These are phyloP conservation scores for Auricularia sp. DNA, from an alignment of 768 basidiomycete genomes.

Conservation along the genomic window DNA sequence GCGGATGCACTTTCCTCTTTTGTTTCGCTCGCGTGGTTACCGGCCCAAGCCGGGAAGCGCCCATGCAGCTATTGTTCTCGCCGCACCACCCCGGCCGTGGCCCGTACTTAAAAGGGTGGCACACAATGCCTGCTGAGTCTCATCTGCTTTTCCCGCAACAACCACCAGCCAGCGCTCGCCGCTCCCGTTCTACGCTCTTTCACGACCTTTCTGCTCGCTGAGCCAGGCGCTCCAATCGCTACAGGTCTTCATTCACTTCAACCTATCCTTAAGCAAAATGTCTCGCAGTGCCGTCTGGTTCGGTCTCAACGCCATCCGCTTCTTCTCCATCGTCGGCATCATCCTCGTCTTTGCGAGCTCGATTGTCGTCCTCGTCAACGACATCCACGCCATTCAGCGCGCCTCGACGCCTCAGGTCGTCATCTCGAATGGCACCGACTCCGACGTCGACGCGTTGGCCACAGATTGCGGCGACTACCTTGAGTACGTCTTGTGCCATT, in stretches of 20 bases:
- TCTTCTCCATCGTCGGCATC: conserved; percentile 69
- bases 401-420: conserved; percentile 37
- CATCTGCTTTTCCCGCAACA: neutral
- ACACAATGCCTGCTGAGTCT: neutral
- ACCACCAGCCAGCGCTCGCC: neutral
- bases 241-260: neutral
- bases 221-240: conserved; percentile 1
- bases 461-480: conserved; percentile 67
- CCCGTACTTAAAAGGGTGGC: neutral
- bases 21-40: neutral
- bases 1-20: neutral
- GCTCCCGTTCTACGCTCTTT: neutral
- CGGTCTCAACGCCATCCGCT: conserved; percentile 67
- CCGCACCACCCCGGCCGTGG: neutral
- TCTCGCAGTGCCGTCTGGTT: conserved; percentile 40
- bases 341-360: conserved; percentile 71
- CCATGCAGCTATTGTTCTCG: neutral
- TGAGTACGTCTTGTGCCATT: conserved; percentile 35
- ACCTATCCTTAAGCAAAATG: neutral
- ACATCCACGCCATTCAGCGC: conserved; percentile 64
- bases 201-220: neutral
- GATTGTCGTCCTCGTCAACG: conserved; percentile 61
- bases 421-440: conserved; percentile 17
- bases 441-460: conserved; percentile 23
- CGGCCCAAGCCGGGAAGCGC: neutral